A percentile compares a stretch with the other conserved stretches of the same genome.
Conservation (phyloP, 257 asterid species). For the Solanum bukasovii region DNA sequence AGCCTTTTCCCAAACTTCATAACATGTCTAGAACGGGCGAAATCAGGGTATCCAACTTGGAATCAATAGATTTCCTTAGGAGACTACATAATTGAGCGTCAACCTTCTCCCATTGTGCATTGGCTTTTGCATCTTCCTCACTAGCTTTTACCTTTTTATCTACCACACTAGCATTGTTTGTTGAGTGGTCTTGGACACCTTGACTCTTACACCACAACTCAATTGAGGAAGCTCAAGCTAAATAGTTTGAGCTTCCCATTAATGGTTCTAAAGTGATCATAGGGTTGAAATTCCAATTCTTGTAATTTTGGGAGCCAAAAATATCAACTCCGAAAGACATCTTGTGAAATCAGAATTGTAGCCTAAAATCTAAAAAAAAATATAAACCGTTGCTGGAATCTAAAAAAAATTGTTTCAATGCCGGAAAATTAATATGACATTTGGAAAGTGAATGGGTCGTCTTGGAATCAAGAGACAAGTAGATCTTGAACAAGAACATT, state of each 20-base stretch:
- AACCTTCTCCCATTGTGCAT: neutral
- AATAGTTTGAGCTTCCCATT: neutral
- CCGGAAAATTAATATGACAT: neutral
- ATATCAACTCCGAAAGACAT: neutral
- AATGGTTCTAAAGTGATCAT: neutral
- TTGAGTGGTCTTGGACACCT: neutral
- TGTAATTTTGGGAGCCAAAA: neutral
- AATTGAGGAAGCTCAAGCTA: neutral
- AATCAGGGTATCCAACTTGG: neutral
- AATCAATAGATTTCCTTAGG: neutral
- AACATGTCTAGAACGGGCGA: neutral
- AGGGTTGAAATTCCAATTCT: neutral
- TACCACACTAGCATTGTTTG: neutral
- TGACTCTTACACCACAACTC: neutral
- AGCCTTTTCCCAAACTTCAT: neutral
- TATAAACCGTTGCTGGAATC: neutral
- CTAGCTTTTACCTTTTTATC: neutral
- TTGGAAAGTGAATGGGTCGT: neutral
- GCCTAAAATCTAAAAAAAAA: neutral
- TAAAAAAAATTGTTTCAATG: neutral
- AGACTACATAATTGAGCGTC: neutral
- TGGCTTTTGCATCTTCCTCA: neutral
- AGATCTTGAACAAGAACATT: neutral
- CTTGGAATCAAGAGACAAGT: neutral
- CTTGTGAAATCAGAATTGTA: neutral